Evolutionary conservation across 495 filamentous ascomycete genomes (phyloP).

Genomic region (Aspergillus kassunensis): DNA sequence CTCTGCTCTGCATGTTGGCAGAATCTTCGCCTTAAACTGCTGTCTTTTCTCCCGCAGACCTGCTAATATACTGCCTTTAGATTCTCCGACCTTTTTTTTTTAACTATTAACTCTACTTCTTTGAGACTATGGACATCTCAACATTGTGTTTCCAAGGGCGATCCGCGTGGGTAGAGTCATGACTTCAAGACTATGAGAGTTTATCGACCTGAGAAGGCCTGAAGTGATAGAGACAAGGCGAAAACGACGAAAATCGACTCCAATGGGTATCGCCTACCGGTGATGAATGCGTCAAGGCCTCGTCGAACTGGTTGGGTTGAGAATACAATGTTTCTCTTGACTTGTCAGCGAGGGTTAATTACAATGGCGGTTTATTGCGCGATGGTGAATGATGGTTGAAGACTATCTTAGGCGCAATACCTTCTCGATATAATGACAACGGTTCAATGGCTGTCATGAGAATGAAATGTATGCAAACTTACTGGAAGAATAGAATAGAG

Average conservation of each 20-base stretch:
- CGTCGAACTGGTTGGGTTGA: not conserved
- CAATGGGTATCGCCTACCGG: not conserved
- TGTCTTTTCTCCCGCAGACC: not conserved
- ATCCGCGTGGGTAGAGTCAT: too few relatives aligned
- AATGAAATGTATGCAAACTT: slow-evolving; percentile 12
- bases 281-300: not conserved
- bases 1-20: slow-evolving; percentile 2
- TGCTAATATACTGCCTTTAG: too few relatives aligned
- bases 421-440: not conserved
- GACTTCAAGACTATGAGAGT: too few relatives aligned
- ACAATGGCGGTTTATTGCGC: not conserved
- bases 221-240: not conserved
- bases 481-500: slow-evolving; percentile 10
- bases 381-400: not conserved
- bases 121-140: too few relatives aligned
- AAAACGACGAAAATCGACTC: not conserved
- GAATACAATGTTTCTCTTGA: not conserved
- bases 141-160: too few relatives aligned
- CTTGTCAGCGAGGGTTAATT: not conserved
- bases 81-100: too few relatives aligned
- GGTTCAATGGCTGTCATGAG: not conserved
- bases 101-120: too few relatives aligned
- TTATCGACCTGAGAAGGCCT: not conserved
- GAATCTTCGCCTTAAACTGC: slow-evolving; percentile 4
- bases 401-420: not conserved